Evolutionary conservation across 2,329 filamentous ascomycete genomes (phyloP).

Genomic region (Ophiostoma populinum): DNA sequence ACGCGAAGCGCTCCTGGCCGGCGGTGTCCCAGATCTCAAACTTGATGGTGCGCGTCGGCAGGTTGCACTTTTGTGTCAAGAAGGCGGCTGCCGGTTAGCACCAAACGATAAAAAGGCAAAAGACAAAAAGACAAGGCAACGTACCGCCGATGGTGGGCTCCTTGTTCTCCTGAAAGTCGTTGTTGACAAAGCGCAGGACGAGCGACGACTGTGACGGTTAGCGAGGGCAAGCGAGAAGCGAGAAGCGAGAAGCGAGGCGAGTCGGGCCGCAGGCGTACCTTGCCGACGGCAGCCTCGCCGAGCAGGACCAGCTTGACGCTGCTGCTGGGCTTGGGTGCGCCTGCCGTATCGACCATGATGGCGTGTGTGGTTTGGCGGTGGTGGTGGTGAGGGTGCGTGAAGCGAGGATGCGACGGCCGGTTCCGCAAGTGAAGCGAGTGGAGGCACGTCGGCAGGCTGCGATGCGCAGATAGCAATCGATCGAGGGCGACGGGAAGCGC

Average conservation of each 20-base stretch:
- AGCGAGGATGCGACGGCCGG: not conserved
- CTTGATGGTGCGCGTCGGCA: conserved; percentile 80
- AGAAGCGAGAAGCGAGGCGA: no score
- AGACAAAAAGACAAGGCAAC: conserved; percentile 14
- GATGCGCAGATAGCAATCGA: no score
- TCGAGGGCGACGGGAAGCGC: no score
- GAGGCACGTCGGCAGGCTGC: no score
- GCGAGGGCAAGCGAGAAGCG: no score
- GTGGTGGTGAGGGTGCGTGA: not conserved
- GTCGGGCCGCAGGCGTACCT: conserved; percentile 39
- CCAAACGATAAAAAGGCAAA: not conserved
- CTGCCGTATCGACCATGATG: conserved; percentile 53
- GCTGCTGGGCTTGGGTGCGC: conserved; percentile 77
- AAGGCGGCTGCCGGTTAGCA: conserved; percentile 55
- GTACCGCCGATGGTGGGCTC: conserved; percentile 95
- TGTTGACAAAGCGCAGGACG: conserved; percentile 95
- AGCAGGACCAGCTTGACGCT: conserved; percentile 98
- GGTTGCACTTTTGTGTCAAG: conserved; percentile 94
- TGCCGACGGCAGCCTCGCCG: conserved; percentile 94
- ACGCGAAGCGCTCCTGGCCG: conserved; percentile 93
- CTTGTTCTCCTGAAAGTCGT: conserved; percentile 99
- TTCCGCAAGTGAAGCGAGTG: no score
- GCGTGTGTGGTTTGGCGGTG: not conserved
- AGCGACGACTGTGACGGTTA: conserved; percentile 58
- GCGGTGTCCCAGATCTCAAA: conserved; percentile 98